Base-by-base conservation (phyloP, 176 grass and related monocot species). In the Puccinellia tenuiflora region DNA sequence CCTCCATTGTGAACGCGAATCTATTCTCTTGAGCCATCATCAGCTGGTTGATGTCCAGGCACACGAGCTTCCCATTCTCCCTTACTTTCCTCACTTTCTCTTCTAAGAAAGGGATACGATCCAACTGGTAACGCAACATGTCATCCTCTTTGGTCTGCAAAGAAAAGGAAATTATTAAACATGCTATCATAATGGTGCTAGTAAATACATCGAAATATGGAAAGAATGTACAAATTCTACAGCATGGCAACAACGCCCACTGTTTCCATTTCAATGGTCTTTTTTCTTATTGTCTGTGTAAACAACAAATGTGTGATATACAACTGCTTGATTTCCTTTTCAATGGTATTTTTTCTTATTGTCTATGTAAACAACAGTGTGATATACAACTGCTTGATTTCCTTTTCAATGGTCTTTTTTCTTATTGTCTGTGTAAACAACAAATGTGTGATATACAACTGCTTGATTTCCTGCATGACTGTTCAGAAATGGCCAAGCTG, bases 11-110 rank as follows among this genome's bases (percentile, higher is more conserved):
- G 86, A 95, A 95, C 33, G 88, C 79, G 62, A 90, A 95, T 75
- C 88, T 95, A 73, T 95, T 95, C 70, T 95, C 93, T 75, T 90
- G 79, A 25, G 90, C 88, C 77, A 95, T 72, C 92, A 95, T 86
- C 29, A 95, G 85, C 79, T 86, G 90, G 65, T 95, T 84, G 22
- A 95, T 95, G 90, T 95, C 93, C 85, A 95, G 73, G 42, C 84
- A 95, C 67, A 95, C 17, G 74, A 95, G 77, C 80, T 95, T 88
- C 74, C 90, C 87, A 13, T 94, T 94, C 38, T 90, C 90, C 76
- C 87, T 90, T 47, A 94, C 81, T 85, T 88, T 92, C 52, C 90
- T 90, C 72, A 94, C 90, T 46, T 86, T 91, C 77, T 94, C 92
- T 90, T 94, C 92, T 60, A 94, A 69, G 82, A 94, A 94, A 68